Conservation (phyloP, 495 filamentous ascomycete species). For the Penicillium herquei region DNA sequence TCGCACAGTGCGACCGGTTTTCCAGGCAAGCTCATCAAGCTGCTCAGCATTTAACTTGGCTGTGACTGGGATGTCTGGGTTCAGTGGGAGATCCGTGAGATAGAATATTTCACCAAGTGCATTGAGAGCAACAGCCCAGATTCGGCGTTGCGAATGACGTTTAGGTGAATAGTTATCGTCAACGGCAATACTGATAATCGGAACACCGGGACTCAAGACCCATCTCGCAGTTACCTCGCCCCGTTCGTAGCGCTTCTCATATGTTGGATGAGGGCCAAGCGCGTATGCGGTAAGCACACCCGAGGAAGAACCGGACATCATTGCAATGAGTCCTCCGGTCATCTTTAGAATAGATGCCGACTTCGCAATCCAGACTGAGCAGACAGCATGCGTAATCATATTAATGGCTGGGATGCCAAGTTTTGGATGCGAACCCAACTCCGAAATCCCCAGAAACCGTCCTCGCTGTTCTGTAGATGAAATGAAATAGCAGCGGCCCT, state of each 20-base stretch:
- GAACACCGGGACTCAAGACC: slow-evolving; percentile 88
- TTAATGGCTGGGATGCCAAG: slow-evolving; percentile 74
- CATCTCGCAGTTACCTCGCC: slow-evolving; percentile 82
- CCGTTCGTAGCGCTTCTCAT: slow-evolving; percentile 62
- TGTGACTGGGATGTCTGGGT: slow-evolving; percentile 27
- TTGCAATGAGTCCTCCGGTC: slow-evolving; percentile 75
- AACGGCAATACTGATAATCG: slow-evolving; percentile 80
- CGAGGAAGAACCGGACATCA: slow-evolving; percentile 79
- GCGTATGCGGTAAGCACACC: slow-evolving; percentile 85
- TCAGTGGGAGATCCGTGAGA: slow-evolving; percentile 63
- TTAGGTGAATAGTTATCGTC: slow-evolving; percentile 74
- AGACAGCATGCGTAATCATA: slow-evolving; percentile 58
- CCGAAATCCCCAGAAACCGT: slow-evolving; percentile 62
- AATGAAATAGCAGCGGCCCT: slow-evolving; percentile 74
- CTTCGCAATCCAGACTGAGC: slow-evolving; percentile 91
- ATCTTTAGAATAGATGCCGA: slow-evolving; percentile 63
- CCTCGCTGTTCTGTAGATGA: slow-evolving; percentile 73
- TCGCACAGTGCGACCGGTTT: slow-evolving; percentile 68
- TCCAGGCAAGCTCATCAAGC: slow-evolving; percentile 70
- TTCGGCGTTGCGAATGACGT: slow-evolving; percentile 64
- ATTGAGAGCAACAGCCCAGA: slow-evolving; percentile 87
- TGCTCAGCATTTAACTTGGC: slow-evolving; percentile 37
- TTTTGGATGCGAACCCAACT: slow-evolving; percentile 44
- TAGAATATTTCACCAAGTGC: slow-evolving; percentile 91
- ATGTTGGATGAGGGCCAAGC: slow-evolving; percentile 64